Evolutionary conservation across 1,284 basidiomycete genomes (phyloP).

Genomic region (Fistulina hepatica): DNA sequence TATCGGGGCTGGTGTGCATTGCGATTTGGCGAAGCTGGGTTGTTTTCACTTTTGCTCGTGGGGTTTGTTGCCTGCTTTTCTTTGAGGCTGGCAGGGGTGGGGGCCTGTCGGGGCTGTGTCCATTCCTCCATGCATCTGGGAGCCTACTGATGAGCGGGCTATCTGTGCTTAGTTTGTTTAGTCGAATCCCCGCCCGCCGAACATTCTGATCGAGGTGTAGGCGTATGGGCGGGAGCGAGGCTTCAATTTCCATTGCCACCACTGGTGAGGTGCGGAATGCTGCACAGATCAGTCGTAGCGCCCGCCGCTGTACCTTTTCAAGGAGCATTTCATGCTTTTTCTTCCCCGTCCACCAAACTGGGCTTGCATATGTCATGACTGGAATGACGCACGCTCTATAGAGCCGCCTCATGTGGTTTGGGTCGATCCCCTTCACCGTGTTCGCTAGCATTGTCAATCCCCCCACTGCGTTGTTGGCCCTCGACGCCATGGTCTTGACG

Average conservation of each 20-base stretch:
- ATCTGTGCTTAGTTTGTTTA: slow-evolving; percentile 15
- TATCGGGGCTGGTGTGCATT: slow-evolving; percentile 6
- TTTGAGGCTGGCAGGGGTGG: slow-evolving; percentile 10
- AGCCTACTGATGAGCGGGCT: slow-evolving; percentile 19
- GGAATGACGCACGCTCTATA: slow-evolving; percentile 24
- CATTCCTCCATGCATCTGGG: slow-evolving; percentile 11
- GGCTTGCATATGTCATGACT: slow-evolving; percentile 22
- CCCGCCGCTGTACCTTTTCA: slow-evolving; percentile 20
- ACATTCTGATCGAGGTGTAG: slow-evolving; percentile 13
- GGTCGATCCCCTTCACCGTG: slow-evolving; percentile 24
- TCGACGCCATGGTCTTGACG: slow-evolving; percentile 12
- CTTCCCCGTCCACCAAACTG: slow-evolving; percentile 24
- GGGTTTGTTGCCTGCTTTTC: not conserved
- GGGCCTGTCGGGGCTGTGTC: slow-evolving; percentile 3
- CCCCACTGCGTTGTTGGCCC: slow-evolving; percentile 10
- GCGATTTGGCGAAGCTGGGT: slow-evolving; percentile 12
- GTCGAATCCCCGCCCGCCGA: slow-evolving; percentile 12
- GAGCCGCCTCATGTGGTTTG: slow-evolving; percentile 18
- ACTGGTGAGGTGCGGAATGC: slow-evolving; percentile 26
- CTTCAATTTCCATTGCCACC: slow-evolving; percentile 22
- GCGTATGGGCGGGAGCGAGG: slow-evolving; percentile 21
- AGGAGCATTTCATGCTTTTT: slow-evolving; percentile 16
- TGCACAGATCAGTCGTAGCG: slow-evolving; percentile 22
- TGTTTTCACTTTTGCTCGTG: slow-evolving; percentile 5
- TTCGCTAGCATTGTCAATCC: slow-evolving; percentile 18